Conservation (phyloP, 2,329 filamentous ascomycete species). For the Pseudovirgaria hyperparasitica region DNA sequence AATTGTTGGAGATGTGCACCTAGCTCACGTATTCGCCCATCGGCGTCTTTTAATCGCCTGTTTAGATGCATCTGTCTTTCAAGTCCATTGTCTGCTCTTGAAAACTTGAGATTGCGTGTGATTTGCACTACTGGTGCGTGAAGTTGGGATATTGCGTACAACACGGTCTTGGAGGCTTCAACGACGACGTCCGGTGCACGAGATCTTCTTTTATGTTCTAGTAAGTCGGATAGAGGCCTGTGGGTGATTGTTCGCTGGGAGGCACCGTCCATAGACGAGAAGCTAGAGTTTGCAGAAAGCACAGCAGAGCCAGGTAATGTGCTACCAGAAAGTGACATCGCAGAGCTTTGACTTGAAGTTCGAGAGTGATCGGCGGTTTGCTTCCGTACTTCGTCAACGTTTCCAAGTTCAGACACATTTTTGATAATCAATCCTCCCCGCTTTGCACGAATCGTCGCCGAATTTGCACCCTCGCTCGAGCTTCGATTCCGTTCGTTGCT, state of each 20-base stretch:
- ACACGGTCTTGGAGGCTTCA: slow-evolving; percentile 42
- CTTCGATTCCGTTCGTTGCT: slow-evolving; percentile 53
- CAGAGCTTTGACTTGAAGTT: slow-evolving; percentile 45
- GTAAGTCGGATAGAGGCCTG: slow-evolving; percentile 43
- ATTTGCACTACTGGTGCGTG: slow-evolving; percentile 23
- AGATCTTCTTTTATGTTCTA: slow-evolving; percentile 40
- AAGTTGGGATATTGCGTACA: slow-evolving; percentile 42
- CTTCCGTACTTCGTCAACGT: slow-evolving; percentile 38
- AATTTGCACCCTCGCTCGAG: slow-evolving; percentile 45
- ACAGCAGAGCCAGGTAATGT: slow-evolving; percentile 8
- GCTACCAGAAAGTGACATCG: slow-evolving; percentile 13
- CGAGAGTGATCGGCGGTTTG: slow-evolving; percentile 43
- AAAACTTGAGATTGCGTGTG: slow-evolving; percentile 22
- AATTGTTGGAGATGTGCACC: slow-evolving; percentile 41
- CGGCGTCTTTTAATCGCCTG: slow-evolving; percentile 43
- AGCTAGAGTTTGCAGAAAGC: slow-evolving; percentile 9
- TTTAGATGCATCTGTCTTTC: slow-evolving; percentile 32
- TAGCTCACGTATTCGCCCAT: slow-evolving; percentile 42
- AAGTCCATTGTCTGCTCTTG: slow-evolving; percentile 30
- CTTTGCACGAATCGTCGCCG: slow-evolving; percentile 40
- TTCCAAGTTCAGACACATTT: slow-evolving; percentile 41
- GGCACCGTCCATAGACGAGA: slow-evolving; percentile 16
- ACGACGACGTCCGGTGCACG: slow-evolving; percentile 36
- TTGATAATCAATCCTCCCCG: slow-evolving; percentile 48
- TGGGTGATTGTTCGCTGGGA: slow-evolving; percentile 24